Percentiles rank a stretch among this genome's conserved stretches.
Evolutionary conservation across 352 stramenopile species (phyloP).

Genomic region (Globisporangium alternatum): DNA sequence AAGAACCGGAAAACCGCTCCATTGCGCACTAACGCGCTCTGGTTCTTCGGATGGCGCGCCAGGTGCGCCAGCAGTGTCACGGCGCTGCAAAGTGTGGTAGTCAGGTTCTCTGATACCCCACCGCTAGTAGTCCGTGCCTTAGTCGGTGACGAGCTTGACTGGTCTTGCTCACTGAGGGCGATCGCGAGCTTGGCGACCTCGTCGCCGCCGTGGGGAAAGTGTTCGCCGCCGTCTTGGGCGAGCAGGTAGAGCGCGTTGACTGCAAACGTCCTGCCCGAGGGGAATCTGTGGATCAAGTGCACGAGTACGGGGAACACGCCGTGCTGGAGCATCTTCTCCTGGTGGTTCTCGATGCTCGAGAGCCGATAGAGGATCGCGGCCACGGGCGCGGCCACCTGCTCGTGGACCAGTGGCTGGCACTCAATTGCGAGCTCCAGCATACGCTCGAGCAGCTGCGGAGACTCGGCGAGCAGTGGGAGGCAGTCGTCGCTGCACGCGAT

Average conservation of each 20-base stretch:
- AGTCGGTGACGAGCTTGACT: background rate
- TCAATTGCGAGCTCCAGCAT: conserved; percentile 31
- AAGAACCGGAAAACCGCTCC: conserved; percentile 62
- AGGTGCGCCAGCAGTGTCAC: conserved; percentile 63
- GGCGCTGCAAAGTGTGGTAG: conserved; percentile 29
- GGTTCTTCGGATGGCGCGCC: conserved; percentile 56
- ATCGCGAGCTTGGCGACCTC: conserved; percentile 44
- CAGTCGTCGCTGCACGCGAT: conserved; percentile 70
- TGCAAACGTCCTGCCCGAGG: conserved; percentile 36
- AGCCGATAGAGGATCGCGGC: conserved; percentile 60
- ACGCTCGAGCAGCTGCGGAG: conserved; percentile 29
- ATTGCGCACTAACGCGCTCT: conserved; percentile 44
- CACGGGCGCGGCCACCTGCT: conserved; percentile 45
- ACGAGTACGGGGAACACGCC: conserved; percentile 52
- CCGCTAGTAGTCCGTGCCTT: background rate
- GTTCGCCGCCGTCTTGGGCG: conserved; percentile 31
- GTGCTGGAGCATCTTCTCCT: conserved; percentile 31
- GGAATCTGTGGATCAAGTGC: conserved; percentile 42
- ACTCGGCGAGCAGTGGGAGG: conserved; percentile 44
- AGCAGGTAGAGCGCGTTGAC: conserved; percentile 60
- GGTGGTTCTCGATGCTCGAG: conserved; percentile 20
- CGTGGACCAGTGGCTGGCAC: conserved; percentile 13
- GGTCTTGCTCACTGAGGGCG: conserved; percentile 34
- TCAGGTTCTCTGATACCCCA: background rate
- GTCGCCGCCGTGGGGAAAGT: conserved; percentile 66